A percentile compares a stretch with the other conserved stretches of the same genome.
These are phyloP conservation scores for Suillus ampliporus DNA, from an alignment of 768 basidiomycete species.

Conservation along the genomic window DNA sequence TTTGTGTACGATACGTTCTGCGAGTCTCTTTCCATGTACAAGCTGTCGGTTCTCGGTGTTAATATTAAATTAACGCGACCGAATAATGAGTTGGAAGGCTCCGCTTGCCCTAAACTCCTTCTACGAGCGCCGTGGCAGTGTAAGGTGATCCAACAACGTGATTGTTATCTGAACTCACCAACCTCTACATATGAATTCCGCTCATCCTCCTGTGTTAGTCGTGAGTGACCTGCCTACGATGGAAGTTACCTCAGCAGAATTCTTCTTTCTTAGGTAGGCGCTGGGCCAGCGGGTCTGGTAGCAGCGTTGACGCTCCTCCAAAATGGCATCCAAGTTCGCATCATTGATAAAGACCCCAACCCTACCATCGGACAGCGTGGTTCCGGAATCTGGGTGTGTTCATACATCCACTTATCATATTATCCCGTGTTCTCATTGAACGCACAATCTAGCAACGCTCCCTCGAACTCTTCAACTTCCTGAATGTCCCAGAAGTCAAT, in stretches of 20 bases:
- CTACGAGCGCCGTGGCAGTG: no score
- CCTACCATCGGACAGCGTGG: conserved; percentile 46
- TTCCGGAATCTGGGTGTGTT: conserved; percentile 41
- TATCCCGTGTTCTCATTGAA: not conserved
- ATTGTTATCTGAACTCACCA: no score
- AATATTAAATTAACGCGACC: no score
- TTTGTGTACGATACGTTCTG: no score
- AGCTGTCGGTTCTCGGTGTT: no score
- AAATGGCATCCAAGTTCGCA: conserved; percentile 29
- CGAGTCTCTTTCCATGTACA: no score
- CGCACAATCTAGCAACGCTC: conserved; percentile 43
- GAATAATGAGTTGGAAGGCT: no score
- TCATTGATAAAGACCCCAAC: conserved; percentile 20
- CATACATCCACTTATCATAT: not conserved
- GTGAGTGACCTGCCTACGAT: not conserved
- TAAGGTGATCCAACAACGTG: no score
- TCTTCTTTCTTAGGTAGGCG: conserved; percentile 45
- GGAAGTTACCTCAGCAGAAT: not conserved
- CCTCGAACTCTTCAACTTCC: conserved; percentile 44
- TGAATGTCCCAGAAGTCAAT: conserved; percentile 45
- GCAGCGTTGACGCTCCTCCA: conserved; percentile 44
- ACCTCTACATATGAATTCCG: not conserved
- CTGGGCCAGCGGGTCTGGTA: conserved; percentile 52
- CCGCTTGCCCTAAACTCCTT: no score
- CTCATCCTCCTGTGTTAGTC: conserved; percentile 10